phyloP scores from a whole-genome alignment of 768 basidiomycete genomes.

The Agrocybe praecox region DNA sequence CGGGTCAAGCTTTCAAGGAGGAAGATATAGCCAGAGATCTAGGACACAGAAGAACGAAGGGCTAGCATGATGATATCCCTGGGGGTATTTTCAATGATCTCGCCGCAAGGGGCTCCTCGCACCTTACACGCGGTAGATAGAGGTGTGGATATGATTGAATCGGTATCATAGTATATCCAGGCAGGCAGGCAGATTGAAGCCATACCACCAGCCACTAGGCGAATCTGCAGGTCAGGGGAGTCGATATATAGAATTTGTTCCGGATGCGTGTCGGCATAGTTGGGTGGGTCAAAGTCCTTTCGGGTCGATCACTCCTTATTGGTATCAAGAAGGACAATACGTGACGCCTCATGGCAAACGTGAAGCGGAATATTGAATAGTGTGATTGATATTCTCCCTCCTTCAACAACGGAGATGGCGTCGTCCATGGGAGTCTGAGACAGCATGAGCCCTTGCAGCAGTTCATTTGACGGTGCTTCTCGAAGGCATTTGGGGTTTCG shows the following conservation, averaged over 20 bases:
- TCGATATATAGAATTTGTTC: slow-evolving; percentile 2
- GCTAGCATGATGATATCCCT: slow-evolving; percentile 10
- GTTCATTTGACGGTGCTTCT: neutral
- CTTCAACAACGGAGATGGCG: slow-evolving; percentile 2
- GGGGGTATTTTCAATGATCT: slow-evolving; percentile 14
- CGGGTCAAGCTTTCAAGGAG: neutral
- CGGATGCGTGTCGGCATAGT: slow-evolving; percentile 6
- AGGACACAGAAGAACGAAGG: slow-evolving; percentile 2
- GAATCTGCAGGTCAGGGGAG: slow-evolving; percentile 1
- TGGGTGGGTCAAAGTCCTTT: neutral
- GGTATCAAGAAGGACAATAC: slow-evolving; percentile 5
- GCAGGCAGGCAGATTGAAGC: neutral
- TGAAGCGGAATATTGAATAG: slow-evolving; percentile 7
- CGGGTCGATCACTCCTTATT: slow-evolving; percentile 18
- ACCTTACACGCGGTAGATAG: slow-evolving; percentile 18
- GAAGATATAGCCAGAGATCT: neutral
- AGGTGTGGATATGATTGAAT: neutral
- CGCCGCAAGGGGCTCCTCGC: slow-evolving; percentile 20
- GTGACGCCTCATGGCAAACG: slow-evolving; percentile 19
- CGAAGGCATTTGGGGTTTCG: neutral
- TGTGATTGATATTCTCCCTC: neutral
- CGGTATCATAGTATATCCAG: neutral
- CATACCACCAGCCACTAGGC: neutral
- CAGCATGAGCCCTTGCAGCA: neutral
- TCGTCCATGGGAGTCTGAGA: neutral